Conservation (phyloP, 1,139 yeast genomes). For the Zygotorulaspora mrakii region DNA sequence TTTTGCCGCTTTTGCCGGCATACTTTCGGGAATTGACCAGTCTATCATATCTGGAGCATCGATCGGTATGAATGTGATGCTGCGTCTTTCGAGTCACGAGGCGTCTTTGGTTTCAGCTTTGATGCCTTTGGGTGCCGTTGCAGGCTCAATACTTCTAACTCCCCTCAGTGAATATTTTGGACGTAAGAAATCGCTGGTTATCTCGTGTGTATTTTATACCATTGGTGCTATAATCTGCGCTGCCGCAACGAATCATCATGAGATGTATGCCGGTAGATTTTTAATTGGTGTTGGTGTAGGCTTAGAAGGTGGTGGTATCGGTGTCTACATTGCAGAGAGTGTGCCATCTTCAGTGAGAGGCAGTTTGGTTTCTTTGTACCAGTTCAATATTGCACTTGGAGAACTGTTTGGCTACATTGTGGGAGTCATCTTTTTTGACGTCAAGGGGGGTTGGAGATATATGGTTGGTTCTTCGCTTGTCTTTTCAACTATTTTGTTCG, state of each 20-base stretch:
- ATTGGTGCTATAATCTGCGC: conserved; percentile 55
- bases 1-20: conserved; percentile 57
- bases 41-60: conserved; percentile 57
- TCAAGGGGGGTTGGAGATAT: conserved; percentile 55
- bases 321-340: conserved; percentile 56
- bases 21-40: conserved; percentile 56
- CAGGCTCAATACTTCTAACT: conserved; percentile 48
- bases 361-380: conserved; percentile 52
- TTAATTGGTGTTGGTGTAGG: conserved; percentile 57
- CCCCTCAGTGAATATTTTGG: conserved; percentile 52
- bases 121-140: conserved; percentile 60
- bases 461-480: conserved; percentile 58
- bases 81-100: conserved; percentile 39
- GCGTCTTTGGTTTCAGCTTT: conserved; percentile 48
- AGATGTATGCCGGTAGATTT: conserved; percentile 56
- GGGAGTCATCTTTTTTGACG: conserved; percentile 54
- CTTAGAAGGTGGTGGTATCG: conserved; percentile 59
- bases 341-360: conserved; percentile 59
- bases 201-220: conserved; percentile 55
- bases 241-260: conserved; percentile 42
- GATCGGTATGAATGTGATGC: conserved; percentile 45
- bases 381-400: conserved; percentile 56
- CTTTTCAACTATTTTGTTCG: conserved; percentile 48
- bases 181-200: conserved; percentile 48
- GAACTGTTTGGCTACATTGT: conserved; percentile 56